Evolutionary conservation across 495 filamentous ascomycete genomes (phyloP), one percentile per base, ranked within the genome.

Genomic region (Penicillium dipodomyicola): DNA sequence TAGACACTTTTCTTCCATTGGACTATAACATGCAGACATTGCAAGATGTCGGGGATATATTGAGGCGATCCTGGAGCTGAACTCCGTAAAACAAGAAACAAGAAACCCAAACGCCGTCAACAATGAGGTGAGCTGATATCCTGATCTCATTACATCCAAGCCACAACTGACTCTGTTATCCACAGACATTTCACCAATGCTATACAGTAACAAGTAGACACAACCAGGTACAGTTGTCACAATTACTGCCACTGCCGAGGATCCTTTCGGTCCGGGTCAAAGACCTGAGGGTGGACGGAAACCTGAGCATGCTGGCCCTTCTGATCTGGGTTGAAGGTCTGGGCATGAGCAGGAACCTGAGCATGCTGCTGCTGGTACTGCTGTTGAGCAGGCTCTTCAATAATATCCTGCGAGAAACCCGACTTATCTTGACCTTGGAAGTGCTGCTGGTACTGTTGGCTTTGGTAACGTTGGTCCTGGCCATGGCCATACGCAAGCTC

Each of bases 401-500:
- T 32, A 22, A 63, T 50, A 15, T 48, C 53, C 25, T 60, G 49
- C 53, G 52, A 30, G 25, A 56, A 53, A 7, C 25, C 32, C 11
- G 20, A 19, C 49, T 63, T 52, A 9, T 32, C 50, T 3, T 52
- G 39, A 19, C 22, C 15, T 7, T 61, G 32, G 55, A 45, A 43
- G 1, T 43, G 39, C 29, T 45, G 47, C 19, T 29, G 46, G 23
- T 59, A 44, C 23, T 52, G 49, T 1, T 52, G 49, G 17, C 1
- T 17, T 35, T 51, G 49, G 6, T 52, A 41, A 12, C n/a, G 30
- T 19, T 37, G 47, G 32, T 25, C 19, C 3, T 23, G 47, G 4
- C 23, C 47, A 39, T 58, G 37, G 1, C 51, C 58, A 43, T 65
- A 59, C 12, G 56, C 61, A 22, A 62, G 54, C 32, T 65, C 49